Base-by-base conservation (phyloP, 768 basidiomycete genomes). In the Exidia glandulosa region DNA sequence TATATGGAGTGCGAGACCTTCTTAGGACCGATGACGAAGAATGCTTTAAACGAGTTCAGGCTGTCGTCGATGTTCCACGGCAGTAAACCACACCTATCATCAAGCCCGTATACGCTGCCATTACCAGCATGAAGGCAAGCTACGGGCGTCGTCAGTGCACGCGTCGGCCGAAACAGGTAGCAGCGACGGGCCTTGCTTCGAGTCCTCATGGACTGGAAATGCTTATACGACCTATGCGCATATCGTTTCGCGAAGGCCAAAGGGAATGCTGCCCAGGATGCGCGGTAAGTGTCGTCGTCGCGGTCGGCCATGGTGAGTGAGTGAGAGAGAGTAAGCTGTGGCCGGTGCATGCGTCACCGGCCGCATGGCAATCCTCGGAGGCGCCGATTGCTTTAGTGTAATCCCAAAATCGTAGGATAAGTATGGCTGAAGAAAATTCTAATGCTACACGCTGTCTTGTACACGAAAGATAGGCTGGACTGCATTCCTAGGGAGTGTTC, bases 1-100 rank as follows among this genome's bases (percentile, higher is more conserved):
- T 91, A 90, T 61, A 85, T 31, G 50, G 50, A 23, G 25, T 54
- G 50, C 27, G 50, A n/a, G 50, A 54, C 30, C 25, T 54, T 54
- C 50, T 54, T 54, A 12, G 50, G 50, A 12, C 50, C 50, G 30
- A 54, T 54, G 50, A 54, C 25, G 14, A 19, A 6, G 25, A 54
- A 13, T 27, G 50, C 50, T 54, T 23, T 27, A 12, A 54, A 29
- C 13, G 9, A 7, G 25, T 14, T 9, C 25, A 31, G 50, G 7
- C n/a, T n/a, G n/a, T n/a, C n/a, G n/a, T n/a, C n/a, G 23, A 16
- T 27, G 48, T 7, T 14, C 25, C 4, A 25, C 13, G 50, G 7
- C 25, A 27, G 50, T 12, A 23, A 13, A 45, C 41, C 41, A 45
- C 12, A 45, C 41, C 41, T 23, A 45, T 6, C 5, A 45, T 45